phyloP scores from a whole-genome alignment of 306 rosid genomes.

The Cucurbita pepo region DNA sequence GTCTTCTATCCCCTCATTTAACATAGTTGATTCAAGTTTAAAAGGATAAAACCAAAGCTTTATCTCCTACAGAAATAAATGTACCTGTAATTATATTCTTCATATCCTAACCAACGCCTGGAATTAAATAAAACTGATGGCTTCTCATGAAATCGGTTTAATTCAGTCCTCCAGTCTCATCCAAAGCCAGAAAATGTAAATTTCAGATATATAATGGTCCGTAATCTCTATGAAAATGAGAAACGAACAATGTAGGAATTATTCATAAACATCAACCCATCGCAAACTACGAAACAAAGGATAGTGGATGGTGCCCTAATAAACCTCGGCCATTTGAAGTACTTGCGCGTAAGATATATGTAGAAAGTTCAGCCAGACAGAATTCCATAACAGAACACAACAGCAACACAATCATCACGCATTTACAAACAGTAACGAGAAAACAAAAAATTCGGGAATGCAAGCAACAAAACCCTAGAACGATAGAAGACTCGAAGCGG shows the following conservation, averaged over 20 bases:
- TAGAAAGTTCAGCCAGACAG: neutral
- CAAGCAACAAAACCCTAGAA: neutral
- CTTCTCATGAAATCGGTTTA: neutral
- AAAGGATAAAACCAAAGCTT: neutral
- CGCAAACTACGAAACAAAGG: neutral
- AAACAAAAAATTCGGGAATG: neutral
- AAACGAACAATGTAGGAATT: neutral
- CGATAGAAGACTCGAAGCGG: neutral
- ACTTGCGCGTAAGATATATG: too few relatives aligned
- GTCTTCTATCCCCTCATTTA: neutral
- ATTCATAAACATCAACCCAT: neutral
- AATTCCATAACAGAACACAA: neutral
- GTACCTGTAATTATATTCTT: neutral
- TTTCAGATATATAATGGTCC: neutral
- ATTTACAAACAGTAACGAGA: neutral
- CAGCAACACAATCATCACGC: neutral
- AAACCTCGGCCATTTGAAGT: neutral
- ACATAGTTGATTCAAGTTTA: neutral
- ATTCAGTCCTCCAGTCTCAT: neutral
- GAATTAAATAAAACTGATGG: neutral
- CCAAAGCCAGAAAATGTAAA: neutral
- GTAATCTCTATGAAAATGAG: neutral
- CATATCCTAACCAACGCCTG: neutral
- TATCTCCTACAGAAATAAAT: neutral
- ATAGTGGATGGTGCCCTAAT: neutral